Conservation (phyloP, 306 rosid genomes). For the Vigna angularis region DNA sequence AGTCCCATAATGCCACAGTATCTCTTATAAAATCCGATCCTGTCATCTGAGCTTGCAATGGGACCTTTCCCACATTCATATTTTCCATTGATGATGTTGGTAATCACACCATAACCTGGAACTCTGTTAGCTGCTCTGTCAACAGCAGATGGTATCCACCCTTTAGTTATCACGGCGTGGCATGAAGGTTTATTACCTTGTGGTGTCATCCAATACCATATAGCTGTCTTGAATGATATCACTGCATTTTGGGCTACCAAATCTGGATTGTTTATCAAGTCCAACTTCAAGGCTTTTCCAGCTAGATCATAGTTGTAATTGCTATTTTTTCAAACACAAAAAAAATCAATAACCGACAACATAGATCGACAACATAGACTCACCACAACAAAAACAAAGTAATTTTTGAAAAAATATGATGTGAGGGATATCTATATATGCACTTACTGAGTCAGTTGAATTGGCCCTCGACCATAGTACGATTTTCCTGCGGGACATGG, state of each 20-base stretch:
- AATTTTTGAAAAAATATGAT: too few species aligned
- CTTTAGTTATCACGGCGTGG: slow-evolving; percentile 57
- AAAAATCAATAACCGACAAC: neutral
- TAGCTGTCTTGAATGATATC: slow-evolving; percentile 55
- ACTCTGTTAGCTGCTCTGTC: slow-evolving; percentile 43
- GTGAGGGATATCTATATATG: too few species aligned
- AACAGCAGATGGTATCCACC: slow-evolving; percentile 53
- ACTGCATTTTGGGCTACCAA: slow-evolving; percentile 49
- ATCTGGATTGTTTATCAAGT: slow-evolving; percentile 58
- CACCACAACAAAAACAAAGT: too few species aligned
- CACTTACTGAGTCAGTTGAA: slow-evolving; percentile 56
- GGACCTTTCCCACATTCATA: slow-evolving; percentile 39
- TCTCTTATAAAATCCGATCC: slow-evolving; percentile 41
- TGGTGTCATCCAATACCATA: slow-evolving; percentile 63
- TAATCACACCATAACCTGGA: slow-evolving; percentile 47
- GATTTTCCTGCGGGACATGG: slow-evolving; percentile 49
- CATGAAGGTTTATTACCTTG: slow-evolving; percentile 66
- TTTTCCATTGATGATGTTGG: slow-evolving; percentile 50
- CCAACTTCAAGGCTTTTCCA: slow-evolving; percentile 46
- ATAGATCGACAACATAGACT: neutral
- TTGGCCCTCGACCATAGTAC: slow-evolving; percentile 70
- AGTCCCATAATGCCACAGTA: slow-evolving; percentile 34
- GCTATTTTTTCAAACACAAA: neutral
- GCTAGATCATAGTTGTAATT: slow-evolving; percentile 30
- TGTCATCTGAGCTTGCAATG: neutral